phyloP scores from a whole-genome alignment of 306 rosid species.

The Acacia crassicarpa region DNA sequence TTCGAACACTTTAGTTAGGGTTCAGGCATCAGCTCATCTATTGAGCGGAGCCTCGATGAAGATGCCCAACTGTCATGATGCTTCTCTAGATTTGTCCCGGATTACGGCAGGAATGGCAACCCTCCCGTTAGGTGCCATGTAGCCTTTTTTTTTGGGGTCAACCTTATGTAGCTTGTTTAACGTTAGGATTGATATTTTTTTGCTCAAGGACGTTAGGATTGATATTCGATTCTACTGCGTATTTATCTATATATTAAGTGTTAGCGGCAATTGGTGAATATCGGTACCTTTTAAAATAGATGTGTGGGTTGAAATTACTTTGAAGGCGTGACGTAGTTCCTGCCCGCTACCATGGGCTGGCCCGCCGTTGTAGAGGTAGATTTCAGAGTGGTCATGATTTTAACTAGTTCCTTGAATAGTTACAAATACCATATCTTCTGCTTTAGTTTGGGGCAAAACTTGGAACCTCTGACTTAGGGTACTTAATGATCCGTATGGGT shows the following conservation, averaged over 20 bases:
- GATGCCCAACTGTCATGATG: constrained; percentile 22
- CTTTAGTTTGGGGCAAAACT: not conserved
- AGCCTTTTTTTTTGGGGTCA: too few species aligned
- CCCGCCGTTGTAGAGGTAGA: not conserved
- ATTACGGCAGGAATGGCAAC: not conserved
- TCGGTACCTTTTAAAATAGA: constrained; percentile 9
- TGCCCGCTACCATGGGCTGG: not conserved
- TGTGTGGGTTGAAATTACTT: not conserved
- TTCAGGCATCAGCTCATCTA: constrained; percentile 14
- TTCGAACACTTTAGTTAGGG: constrained; percentile 7
- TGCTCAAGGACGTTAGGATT: not conserved
- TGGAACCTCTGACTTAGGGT: constrained; percentile 6
- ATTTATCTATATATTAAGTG: constrained; percentile 1
- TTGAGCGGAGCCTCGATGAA: constrained; percentile 20
- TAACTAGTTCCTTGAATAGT: not conserved
- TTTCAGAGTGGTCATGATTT: not conserved
- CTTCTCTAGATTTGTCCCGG: constrained; percentile 24
- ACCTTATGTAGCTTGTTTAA: too few species aligned
- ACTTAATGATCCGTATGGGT: constrained; percentile 1
- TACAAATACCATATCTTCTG: not conserved
- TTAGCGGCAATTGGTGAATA: not conserved
- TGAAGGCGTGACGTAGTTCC: not conserved
- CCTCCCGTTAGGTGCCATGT: not conserved
- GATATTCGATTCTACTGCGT: not conserved
- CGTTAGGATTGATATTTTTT: not conserved